Conservation (phyloP, 2,329 filamentous ascomycete genomes). For the Incumbomyces lentus region DNA sequence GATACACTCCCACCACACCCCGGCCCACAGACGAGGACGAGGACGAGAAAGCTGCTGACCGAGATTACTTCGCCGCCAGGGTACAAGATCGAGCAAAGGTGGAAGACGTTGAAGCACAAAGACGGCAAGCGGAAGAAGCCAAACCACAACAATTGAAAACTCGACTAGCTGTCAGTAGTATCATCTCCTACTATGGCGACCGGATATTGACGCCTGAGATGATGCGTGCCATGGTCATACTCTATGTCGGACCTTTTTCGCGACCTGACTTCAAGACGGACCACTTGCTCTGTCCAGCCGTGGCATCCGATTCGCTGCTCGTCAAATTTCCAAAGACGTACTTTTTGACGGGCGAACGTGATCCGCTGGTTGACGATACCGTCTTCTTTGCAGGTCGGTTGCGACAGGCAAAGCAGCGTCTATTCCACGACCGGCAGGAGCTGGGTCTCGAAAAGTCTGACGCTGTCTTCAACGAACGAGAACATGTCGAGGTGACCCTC, state of each 20-base stretch:
- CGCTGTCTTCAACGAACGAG: slow-evolving; percentile 58
- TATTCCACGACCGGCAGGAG: slow-evolving; percentile 46
- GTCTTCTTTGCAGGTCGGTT: slow-evolving; percentile 88
- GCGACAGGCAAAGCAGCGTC: slow-evolving; percentile 61
- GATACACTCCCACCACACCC: slow-evolving; percentile 71
- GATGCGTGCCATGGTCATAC: slow-evolving; percentile 98
- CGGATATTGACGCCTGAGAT: slow-evolving; percentile 90
- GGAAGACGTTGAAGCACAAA: slow-evolving; percentile 26
- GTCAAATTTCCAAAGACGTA: slow-evolving; percentile 87
- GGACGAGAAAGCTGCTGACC: slow-evolving; percentile 34
- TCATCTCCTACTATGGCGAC: slow-evolving; percentile 97
- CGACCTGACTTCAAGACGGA: slow-evolving; percentile 87
- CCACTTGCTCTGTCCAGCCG: slow-evolving; percentile 78
- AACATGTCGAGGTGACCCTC: slow-evolving; percentile 69
- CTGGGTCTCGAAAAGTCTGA: slow-evolving; percentile 43
- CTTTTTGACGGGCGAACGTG: slow-evolving; percentile 87
- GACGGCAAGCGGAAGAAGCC: slow-evolving; percentile 24
- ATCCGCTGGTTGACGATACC: slow-evolving; percentile 91
- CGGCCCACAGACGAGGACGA: slow-evolving; percentile 65
- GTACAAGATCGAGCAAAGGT: slow-evolving; percentile 20
- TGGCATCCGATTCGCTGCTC: slow-evolving; percentile 76
- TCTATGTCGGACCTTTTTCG: slow-evolving; percentile 90
- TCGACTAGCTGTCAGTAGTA: slow-evolving; percentile 85
- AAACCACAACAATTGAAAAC: slow-evolving; percentile 55
- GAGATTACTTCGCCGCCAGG: slow-evolving; percentile 24